Evolutionary conservation across 2,329 filamentous ascomycete genomes (phyloP), one percentile per base, ranked within the genome.

Genomic region (Epichloe hybrida): DNA sequence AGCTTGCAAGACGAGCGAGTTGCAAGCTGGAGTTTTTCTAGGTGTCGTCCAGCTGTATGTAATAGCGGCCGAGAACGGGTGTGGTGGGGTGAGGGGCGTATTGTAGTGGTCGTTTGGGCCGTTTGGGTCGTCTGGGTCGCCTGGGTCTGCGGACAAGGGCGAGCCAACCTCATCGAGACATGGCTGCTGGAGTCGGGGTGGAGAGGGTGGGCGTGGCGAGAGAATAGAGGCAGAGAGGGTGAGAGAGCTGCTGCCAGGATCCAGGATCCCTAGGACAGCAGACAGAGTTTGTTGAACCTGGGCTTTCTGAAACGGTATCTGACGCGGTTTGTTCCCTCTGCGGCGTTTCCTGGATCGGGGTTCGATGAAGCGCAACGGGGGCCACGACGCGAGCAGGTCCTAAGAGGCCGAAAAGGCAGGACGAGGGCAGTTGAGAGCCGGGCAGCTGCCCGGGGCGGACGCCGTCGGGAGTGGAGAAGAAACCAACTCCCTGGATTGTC

Each of bases 101-200:
- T 35, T 46, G 45, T 5, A 46, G 34, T 17, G 21, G 31, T 35
- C 17, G 42, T 9, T 8, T 45, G 17, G 23, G 15, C 4, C n/a
- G 13, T 5, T 4, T 38, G 36, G 12, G 36, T n/a, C 12, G 36
- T 35, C 35, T 35, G 42, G 27, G 15, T 34, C 15, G 23, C 34
- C n/a, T 39, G 46, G 36, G 6, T 68, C 66, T 66, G 61, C 62
- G 66, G 64, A 65, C 64, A 62, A 65, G 60, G 45, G 61, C 64
- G 62, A 65, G 62, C 63, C 66, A 68, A 64, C 68, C 67, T 71
- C 69, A 72, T 73, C 68, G 68, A 68, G 66, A 62, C 64, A 68
- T 66, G 61, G 46, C 36, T 64, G 46, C 36, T 64, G 63, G 62
- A 63, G 61, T 57, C 20, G 46, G 37, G 49, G 41, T 35, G 35